Evolutionary conservation across 176 grass and related monocot genomes (phyloP), one percentile per base, ranked within the genome.

Genomic region (Oryza punctata): DNA sequence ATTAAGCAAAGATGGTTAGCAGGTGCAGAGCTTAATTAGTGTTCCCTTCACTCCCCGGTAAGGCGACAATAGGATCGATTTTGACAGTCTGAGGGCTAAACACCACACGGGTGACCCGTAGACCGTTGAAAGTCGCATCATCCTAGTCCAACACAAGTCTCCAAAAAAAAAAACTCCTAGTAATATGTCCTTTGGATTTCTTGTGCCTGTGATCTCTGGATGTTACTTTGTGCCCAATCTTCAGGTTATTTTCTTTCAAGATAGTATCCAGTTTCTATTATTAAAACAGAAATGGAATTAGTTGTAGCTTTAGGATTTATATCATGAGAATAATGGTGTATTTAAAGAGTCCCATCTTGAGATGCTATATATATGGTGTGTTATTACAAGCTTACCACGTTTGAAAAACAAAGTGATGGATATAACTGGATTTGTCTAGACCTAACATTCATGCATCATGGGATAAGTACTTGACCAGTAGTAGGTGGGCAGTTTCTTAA

Each of bases 101-200:
- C 29, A 23, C 29, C 61, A 49, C 81, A 83, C 47, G 32, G n/a
- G 73, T 75, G 37, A 4, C 19, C 76, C 40, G 19, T 37, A 13
- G 37, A 29, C 73, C 49, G 37, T 70, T 59, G 74, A 78, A 78
- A 78, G 18, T 23, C 10, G 47, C 25, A 33, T 59, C 47, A 41
- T 27, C 65, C 60, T 0, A 18, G 33, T 77, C 74, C 30, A 38
- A 41, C 54, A 10, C 19, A 15, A 15, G 10, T 12, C 18, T 41
- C 10, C 19, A 5, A n/a, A 10, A 32, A 37, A 19, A 25, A 18
- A 1, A 45, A 43, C 43, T 26, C 6, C 52, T 25, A 25, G 3
- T 5, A 47, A 37, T 38, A 38, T 7, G 16, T 18, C 19, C 5
- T 18, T 26, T n/a, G 11, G 44, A 86, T 80, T 65, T 41, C 1